Evolutionary conservation across 2,329 filamentous ascomycete species (phyloP).

Genomic region (Aureobasidium vineae): DNA sequence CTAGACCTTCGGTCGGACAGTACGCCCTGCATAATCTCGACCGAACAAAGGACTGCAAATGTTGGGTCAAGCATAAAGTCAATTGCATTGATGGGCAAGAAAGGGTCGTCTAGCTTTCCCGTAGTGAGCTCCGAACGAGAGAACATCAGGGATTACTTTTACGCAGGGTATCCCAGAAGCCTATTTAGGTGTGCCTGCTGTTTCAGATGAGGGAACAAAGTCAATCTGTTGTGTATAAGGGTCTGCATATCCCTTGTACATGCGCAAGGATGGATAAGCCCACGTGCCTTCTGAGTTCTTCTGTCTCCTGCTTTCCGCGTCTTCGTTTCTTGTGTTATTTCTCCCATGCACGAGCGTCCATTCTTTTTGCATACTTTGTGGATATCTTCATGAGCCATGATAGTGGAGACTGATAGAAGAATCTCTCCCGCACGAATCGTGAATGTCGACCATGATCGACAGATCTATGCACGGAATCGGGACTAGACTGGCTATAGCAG

Average conservation of each 20-base stretch:
- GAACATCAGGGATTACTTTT: not conserved
- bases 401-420: not conserved
- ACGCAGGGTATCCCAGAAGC: not conserved
- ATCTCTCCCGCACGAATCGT: not conserved
- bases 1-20: not conserved
- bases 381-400: not conserved
- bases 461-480: conserved; percentile 7
- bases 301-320: not conserved
- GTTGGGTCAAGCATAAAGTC: conserved; percentile 2
- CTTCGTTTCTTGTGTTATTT: not conserved
- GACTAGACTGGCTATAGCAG: not conserved
- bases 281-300: not conserved
- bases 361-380: not conserved
- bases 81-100: not conserved
- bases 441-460: conserved; percentile 7
- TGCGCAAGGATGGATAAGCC: not conserved
- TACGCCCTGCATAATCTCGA: not conserved
- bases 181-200: not conserved
- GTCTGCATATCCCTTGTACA: conserved; percentile 1
- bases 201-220: conserved; percentile 2
- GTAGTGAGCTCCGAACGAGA: not conserved
- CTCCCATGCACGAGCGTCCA: not conserved
- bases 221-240: not conserved
- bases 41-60: not conserved
- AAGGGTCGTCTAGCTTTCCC: not conserved